Evolutionary conservation across 371 early-diverging fungal genomes (phyloP).

Genomic region (Nosema muscidifuracis): DNA sequence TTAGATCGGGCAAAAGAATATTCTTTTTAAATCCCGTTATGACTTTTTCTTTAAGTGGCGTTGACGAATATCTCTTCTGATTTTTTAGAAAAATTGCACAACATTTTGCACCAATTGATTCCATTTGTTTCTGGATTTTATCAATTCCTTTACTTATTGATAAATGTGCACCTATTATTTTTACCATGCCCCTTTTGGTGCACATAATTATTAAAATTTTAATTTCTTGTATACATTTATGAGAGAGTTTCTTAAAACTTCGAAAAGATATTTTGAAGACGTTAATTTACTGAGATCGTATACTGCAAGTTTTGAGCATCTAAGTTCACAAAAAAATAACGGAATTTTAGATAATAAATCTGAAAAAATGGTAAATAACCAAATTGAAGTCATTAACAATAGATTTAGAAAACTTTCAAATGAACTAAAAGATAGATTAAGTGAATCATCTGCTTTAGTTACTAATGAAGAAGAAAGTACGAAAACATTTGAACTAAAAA

Average conservation of each 20-base stretch:
- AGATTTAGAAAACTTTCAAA: conserved; percentile 37
- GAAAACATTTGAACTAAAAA: conserved; percentile 28
- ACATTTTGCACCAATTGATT: conserved; percentile 40
- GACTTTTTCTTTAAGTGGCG: conserved; percentile 21
- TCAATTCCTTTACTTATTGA: conserved; percentile 60
- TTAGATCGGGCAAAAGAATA: conserved; percentile 33
- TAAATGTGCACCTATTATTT: conserved; percentile 62
- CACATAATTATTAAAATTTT: conserved; percentile 32
- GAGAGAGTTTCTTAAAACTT: conserved; percentile 52
- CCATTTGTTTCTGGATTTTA: conserved; percentile 58
- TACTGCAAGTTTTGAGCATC: conserved; percentile 34
- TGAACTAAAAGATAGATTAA: conserved; percentile 40
- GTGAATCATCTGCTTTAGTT: conserved; percentile 10
- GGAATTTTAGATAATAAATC: conserved; percentile 50
- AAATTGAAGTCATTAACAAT: conserved; percentile 46
- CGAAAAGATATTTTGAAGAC: conserved; percentile 34
- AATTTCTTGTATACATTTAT: conserved; percentile 2
- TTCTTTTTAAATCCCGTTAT: conserved; percentile 44
- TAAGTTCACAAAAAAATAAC: conserved; percentile 45
- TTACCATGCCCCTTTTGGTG: conserved; percentile 20
- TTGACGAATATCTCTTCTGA: conserved; percentile 52
- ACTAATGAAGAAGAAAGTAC: conserved; percentile 9
- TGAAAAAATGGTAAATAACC: conserved; percentile 42
- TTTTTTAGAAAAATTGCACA: conserved; percentile 63
- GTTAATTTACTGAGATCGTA: conserved; percentile 37